Conservation (phyloP, 768 basidiomycete genomes). For the Termitomyces sp. region DNA sequence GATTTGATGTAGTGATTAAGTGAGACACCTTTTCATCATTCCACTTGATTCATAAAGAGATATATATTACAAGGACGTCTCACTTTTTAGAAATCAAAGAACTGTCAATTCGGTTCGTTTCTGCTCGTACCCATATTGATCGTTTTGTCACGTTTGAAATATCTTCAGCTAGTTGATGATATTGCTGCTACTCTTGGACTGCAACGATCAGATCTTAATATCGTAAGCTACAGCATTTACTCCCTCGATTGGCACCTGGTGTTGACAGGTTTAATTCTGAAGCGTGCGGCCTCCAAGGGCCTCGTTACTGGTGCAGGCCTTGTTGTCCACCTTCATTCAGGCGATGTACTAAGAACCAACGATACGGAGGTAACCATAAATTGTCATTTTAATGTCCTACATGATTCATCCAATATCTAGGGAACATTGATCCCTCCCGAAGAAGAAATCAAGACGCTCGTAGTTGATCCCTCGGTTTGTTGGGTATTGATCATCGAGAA, state of each 20-base stretch:
- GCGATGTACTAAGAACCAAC: conserved; percentile 42
- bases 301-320: conserved; percentile 70
- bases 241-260: background rate
- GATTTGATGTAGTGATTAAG: background rate
- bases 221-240: conserved; percentile 40
- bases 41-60: conserved; percentile 42
- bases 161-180: conserved; percentile 75
- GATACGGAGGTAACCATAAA: conserved; percentile 49
- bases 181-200: conserved; percentile 78
- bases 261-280: conserved; percentile 1
- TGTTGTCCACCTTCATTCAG: conserved; percentile 48
- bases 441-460: conserved; percentile 63
- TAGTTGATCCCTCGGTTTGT: conserved; percentile 42
- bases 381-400: background rate
- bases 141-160: background rate
- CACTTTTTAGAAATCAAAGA: conserved; percentile 71
- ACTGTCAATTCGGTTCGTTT: conserved; percentile 65
- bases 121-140: background rate
- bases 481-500: conserved; percentile 94
- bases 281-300: conserved; percentile 91
- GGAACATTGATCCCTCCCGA: conserved; percentile 71
- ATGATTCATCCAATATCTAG: conserved; percentile 28
- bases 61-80: conserved; percentile 82
- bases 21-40: conserved; percentile 3
- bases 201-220: conserved; percentile 70